Conservation (phyloP, 345 rosid species). For the Noccaea caerulescens region DNA sequence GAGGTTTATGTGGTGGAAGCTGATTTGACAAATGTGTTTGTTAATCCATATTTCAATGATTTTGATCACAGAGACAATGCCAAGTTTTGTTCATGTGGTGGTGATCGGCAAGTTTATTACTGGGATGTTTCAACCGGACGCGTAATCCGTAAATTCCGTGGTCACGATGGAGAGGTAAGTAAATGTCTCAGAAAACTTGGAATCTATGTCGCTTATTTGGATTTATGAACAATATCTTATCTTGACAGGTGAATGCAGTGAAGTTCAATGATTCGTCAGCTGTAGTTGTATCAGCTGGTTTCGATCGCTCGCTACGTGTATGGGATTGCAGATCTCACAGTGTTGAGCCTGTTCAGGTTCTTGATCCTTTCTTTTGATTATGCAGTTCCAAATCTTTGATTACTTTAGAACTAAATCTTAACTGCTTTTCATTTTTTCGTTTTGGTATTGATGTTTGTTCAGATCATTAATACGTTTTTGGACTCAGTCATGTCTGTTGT, state of each 20-base stretch:
- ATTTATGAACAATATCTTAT: conserved; percentile 4
- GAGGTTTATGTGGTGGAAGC: conserved; percentile 1
- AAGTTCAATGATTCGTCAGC: conserved; percentile 83
- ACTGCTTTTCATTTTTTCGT: neutral
- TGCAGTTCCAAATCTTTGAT: neutral
- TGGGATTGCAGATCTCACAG: conserved; percentile 99
- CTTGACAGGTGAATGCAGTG: conserved; percentile 81
- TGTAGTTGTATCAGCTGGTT: conserved; percentile 92
- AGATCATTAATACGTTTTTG: conserved; percentile 79
- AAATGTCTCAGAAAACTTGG: neutral
- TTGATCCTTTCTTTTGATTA: neutral
- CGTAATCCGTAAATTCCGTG: conserved; percentile 89
- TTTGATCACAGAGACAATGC: conserved; percentile 66
- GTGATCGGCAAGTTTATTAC: conserved; percentile 89
- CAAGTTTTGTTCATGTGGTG: conserved; percentile 88
- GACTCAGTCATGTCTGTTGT: conserved; percentile 98
- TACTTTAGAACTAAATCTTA: neutral
- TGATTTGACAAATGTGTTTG: conserved; percentile 12
- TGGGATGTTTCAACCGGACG: conserved; percentile 97
- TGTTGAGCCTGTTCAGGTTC: conserved; percentile 93
- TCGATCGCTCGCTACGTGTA: conserved; percentile 84
- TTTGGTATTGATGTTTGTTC: conserved; percentile 15
- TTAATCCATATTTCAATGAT: neutral
- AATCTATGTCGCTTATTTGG: neutral
- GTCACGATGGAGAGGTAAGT: conserved; percentile 94